Base-by-base conservation (phyloP, 2,329 filamentous ascomycete genomes). In the Xylariaceae sp. region DNA sequence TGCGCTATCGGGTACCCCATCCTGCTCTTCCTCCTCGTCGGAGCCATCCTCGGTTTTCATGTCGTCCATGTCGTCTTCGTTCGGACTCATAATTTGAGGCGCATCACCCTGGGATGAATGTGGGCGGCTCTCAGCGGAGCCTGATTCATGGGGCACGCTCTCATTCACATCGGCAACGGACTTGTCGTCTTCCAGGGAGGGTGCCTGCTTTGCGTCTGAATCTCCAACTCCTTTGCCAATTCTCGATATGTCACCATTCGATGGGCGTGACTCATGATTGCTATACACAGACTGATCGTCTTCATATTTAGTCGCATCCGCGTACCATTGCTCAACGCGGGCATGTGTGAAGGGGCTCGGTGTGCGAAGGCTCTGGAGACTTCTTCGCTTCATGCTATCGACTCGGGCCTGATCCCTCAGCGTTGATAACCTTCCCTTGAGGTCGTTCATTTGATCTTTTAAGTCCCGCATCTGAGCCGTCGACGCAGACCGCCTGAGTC, bases 351-450 rank as follows among this genome's bases (percentile, higher is more conserved):
- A 90, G 0, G 90, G 91, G 67, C 89, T 95, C 0, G 88, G 86
- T 1, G 87, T 89, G 40, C 90, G 84, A 57, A 93, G 74, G 67
- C 84, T 92, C 64, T 91, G 88, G 50, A 93, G 73, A 70, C 90
- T 96, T 52, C 87, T 84, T 48, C 92, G 83, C 67, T 90, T 87
- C 66, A 96, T 73, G 64, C 84, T 91, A 65, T 96, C 92, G 55
- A 89, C 89, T 19, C 89, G 84, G 0, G 90, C 89, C 65, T 91
- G 88, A 60, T 92, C 86, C 65, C 90, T 89, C 42, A 96, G 74
- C 16, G 80, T 89, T 1, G 91, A 93, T 37, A 96, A 92, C 67
- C 91, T 91, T 57, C 89, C 90, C 69, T 92, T 93, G 45, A 96
- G 79, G 50, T 89, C 91, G 53, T 89, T 87, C 83, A 96, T 90